Evolutionary conservation across 176 grass and related monocot genomes (phyloP), one percentile per base, ranked within the genome.

Genomic region (Chrysopogon serrulatus): DNA sequence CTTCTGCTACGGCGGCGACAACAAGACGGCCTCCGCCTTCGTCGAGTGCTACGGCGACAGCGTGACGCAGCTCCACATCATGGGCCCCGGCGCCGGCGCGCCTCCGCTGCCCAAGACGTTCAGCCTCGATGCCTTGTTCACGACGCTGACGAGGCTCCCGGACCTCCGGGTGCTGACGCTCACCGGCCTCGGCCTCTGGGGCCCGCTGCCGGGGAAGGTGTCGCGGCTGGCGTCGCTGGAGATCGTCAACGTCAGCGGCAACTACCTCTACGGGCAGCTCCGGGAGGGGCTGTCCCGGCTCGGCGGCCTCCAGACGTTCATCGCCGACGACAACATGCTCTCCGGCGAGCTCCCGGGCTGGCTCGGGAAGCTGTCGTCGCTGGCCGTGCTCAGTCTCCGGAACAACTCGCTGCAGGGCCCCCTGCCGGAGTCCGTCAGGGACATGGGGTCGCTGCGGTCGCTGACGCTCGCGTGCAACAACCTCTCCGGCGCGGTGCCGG

Each of bases 1-100:
- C 83, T 99, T 94, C 82, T 99, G 96, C 93, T 89, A 93, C 74
- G 81, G 86, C 54, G 91, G 76, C 30, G 84, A 87, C 75, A 84
- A 85, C 71, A 79, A 85, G 85, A 96, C 89, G 21, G 35, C 81
- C 31, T 92, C 84, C 6, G 89, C 87, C 36, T 96, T 85, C 74
- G 80, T 99, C 9, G 82, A 94, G 78, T 99, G 96, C 89, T 99
- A 99, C 80, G 89, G 83, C 83, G 93, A 94, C 68, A 99, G 93
- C 84, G 90, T 99, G 28, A 99, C 96, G 14, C 96, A 99, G 57
- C 91, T 99, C 32, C 93, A 96, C 67, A 94, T 99, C 79, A 82
- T 90, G 21, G 96, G 92, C 27, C 45, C 77, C 61, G 71, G 56
- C 43, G 75, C 21, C 19, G 76, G 79, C 26, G 51, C 85, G 5